Conservation (phyloP, 257 asterid genomes). For the Nicotiana tomentosiformis region DNA sequence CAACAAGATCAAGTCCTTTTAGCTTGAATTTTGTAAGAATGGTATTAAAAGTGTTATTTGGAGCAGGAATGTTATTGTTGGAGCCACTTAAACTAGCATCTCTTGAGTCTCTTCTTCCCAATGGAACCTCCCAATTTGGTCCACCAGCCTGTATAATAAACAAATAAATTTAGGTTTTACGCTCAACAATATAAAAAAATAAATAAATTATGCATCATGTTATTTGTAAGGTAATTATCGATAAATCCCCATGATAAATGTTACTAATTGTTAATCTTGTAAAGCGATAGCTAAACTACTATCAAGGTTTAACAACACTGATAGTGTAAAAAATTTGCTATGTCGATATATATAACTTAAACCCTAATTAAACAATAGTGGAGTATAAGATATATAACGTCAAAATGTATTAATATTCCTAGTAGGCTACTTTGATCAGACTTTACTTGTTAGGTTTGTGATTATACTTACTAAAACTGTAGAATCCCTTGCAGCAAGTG, state of each 20-base stretch:
- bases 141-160: conserved; percentile 52
- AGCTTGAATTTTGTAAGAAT: conserved; percentile 74
- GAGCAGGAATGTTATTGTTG: conserved; percentile 81
- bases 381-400: too few relatives aligned
- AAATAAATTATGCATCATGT: not conserved
- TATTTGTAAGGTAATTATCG: not conserved
- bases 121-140: conserved; percentile 77
- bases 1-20: conserved; percentile 65
- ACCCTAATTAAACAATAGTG: too few relatives aligned
- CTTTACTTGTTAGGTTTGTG: too few relatives aligned
- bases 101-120: conserved; percentile 81
- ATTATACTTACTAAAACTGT: too few relatives aligned
- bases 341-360: too few relatives aligned
- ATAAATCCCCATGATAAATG: not conserved
- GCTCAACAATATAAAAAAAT: not conserved
- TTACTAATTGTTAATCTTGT: not conserved
- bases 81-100: conserved; percentile 85
- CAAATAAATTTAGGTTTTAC: not conserved
- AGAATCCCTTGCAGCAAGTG: conserved; percentile 67
- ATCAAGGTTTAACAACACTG: too few relatives aligned
- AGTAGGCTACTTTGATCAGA: too few relatives aligned
- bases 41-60: too few relatives aligned
- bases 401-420: too few relatives aligned
- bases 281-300: too few relatives aligned
- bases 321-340: too few relatives aligned